phyloP scores from a whole-genome alignment of 2,329 filamentous ascomycete species.

The Sodiomyces alkalinus region DNA sequence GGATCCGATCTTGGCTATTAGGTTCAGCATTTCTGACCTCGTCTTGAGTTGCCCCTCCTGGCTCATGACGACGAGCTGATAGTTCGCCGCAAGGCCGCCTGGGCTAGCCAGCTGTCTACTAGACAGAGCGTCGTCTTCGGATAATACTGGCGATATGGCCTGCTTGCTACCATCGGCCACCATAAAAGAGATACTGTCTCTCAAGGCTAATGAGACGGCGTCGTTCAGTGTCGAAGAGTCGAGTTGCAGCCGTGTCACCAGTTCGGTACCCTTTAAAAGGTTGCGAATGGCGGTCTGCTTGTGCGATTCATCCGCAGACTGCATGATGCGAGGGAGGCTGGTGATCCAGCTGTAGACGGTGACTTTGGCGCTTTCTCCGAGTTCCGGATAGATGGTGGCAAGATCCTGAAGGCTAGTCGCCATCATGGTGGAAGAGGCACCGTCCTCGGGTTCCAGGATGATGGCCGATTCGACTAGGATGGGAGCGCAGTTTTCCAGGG shows the following conservation, averaged over 20 bases:
- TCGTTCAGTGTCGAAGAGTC: slow-evolving; percentile 53
- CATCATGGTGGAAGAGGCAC: slow-evolving; percentile 16
- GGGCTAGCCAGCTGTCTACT: slow-evolving; percentile 13
- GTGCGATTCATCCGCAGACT: slow-evolving; percentile 63
- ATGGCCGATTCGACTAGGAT: slow-evolving; percentile 75
- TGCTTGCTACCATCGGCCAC: slow-evolving; percentile 7
- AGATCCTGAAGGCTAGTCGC: slow-evolving; percentile 44
- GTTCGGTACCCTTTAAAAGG: slow-evolving; percentile 55
- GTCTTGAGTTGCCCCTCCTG: slow-evolving; percentile 53
- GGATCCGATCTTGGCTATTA: slow-evolving; percentile 40
- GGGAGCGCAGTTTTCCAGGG: slow-evolving; percentile 50
- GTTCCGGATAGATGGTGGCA: slow-evolving; percentile 42
- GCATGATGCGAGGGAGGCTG: slow-evolving; percentile 69
- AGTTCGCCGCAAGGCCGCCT: slow-evolving; percentile 18
- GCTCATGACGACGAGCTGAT: slow-evolving; percentile 45
- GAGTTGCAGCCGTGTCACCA: slow-evolving; percentile 48
- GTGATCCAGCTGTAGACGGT: slow-evolving; percentile 70
- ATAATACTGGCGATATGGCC: slow-evolving; percentile 8
- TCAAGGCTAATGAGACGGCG: slow-evolving; percentile 50
- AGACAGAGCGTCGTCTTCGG: slow-evolving; percentile 14
- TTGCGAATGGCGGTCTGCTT: slow-evolving; percentile 62
- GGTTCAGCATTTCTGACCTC: slow-evolving; percentile 36
- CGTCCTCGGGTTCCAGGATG: slow-evolving; percentile 41
- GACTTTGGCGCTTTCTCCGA: slow-evolving; percentile 50
- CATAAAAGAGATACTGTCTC: slow-evolving; percentile 51